These are phyloP conservation scores for Trichoderma gamsii DNA, from an alignment of 495 filamentous ascomycete species.

Conservation along the genomic window DNA sequence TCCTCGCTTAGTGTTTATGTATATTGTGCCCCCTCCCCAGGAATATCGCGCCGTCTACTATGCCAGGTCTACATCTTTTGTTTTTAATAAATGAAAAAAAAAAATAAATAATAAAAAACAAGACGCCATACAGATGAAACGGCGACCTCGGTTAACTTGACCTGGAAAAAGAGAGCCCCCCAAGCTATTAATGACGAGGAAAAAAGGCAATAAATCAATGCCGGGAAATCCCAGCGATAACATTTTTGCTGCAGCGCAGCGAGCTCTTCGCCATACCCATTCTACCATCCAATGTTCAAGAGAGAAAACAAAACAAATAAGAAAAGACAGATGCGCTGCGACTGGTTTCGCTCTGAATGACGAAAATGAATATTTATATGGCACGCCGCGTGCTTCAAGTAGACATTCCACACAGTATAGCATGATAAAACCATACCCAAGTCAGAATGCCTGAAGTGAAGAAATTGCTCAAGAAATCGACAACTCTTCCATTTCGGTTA, in stretches of 20 bases:
- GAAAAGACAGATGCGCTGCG: constrained; percentile 11
- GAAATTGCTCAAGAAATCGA: not conserved
- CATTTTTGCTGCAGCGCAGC: not conserved
- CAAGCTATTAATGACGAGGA: not conserved
- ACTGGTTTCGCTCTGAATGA: constrained; percentile 2
- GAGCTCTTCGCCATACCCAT: constrained; percentile 4
- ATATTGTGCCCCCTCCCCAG: not conserved
- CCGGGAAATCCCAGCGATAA: not conserved
- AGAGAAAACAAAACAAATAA: not conserved
- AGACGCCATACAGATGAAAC: not conserved
- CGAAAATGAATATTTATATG: not conserved
- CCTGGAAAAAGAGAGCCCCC: not conserved
- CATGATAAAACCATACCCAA: not conserved
- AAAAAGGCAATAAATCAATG: not conserved
- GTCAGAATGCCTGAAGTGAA: not conserved
- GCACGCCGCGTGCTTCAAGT: constrained; percentile 2
- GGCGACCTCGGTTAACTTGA: not conserved
- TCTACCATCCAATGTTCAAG: constrained; percentile 10
- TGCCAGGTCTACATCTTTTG: not conserved
- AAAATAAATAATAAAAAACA: no score
- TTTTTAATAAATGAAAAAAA: no score
- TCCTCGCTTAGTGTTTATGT: not conserved
- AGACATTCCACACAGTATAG: not conserved
- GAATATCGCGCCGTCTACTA: not conserved
- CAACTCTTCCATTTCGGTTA: not conserved